Evolutionary conservation across 495 filamentous ascomycete genomes (phyloP).

Genomic region (Glutinoglossum americanum): DNA sequence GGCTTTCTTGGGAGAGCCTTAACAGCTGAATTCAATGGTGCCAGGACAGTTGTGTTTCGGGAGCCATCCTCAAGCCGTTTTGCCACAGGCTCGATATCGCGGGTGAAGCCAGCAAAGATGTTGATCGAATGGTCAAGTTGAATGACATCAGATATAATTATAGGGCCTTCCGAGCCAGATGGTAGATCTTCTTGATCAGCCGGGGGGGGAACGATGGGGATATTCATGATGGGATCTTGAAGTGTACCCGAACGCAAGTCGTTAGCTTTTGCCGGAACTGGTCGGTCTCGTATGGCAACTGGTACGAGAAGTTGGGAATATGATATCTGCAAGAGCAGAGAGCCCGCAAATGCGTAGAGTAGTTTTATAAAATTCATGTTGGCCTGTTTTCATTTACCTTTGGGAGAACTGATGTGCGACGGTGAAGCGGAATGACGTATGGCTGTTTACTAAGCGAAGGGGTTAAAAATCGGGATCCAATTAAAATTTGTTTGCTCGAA

Average conservation of each 20-base stretch:
- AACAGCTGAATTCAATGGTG: conserved; percentile 65
- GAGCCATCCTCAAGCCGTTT: conserved; percentile 45
- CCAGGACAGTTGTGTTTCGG: conserved; percentile 72
- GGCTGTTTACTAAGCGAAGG: not conserved
- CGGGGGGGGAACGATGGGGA: conserved; percentile 19
- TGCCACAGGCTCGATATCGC: conserved; percentile 53
- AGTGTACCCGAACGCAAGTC: not conserved
- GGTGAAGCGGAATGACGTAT: too few relatives aligned
- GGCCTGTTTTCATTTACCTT: not conserved
- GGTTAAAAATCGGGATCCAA: too few relatives aligned
- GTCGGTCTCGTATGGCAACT: not conserved
- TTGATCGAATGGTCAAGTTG: conserved; percentile 62
- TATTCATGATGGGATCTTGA: conserved; percentile 10
- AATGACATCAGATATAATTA: conserved; percentile 69
- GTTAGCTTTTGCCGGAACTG: not conserved
- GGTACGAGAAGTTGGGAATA: not conserved
- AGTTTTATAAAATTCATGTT: not conserved
- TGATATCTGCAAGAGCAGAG: not conserved
- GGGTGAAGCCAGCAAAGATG: conserved; percentile 69
- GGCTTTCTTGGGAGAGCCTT: conserved; percentile 68
- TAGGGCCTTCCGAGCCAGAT: conserved; percentile 7
- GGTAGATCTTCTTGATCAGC: conserved; percentile 8
- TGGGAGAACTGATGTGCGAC: too few relatives aligned
- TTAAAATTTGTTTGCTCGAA: too few relatives aligned
- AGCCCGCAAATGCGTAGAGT: not conserved